Evolutionary conservation across 176 grass and related monocot species (phyloP), one percentile per base, ranked within the genome.

Genomic region (Saccharum spontaneum): DNA sequence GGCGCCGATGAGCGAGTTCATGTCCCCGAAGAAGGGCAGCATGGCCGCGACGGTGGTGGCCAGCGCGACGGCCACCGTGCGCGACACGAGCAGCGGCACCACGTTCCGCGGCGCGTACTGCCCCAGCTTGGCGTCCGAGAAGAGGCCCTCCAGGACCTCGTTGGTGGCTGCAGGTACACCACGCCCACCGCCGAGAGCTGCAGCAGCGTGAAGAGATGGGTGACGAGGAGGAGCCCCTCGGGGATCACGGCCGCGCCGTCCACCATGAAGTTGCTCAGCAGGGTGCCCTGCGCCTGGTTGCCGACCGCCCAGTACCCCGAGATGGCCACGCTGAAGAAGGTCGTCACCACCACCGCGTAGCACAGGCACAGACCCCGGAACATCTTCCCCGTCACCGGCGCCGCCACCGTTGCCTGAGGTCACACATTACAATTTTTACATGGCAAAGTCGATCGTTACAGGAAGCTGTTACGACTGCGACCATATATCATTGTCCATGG

Each of bases 271-370:
- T 99, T 94, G 80, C 79, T 86, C 13, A 90, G 82, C 12, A 99
- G 55, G 22, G 68, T 79, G 60, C 97, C 86, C 37, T 90, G 81
- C 45, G 97, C 66, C 63, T 77, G 38, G 76, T 96, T 96, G 69
- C 94, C 94, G 2, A 99, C 95, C 23, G 94, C 97, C 93, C 97
- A 99, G 84, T 99, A 99, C 62, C 97, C 97, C 0, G 97, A 92
- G 50, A 95, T 89, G n/a, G 91, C 87, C 73, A 99, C 93, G 67
- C 90, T 96, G 83, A 99, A 92, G 97, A 99, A 99, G 10, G 97
- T 94, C 7, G 78, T 83, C 10, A 96, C 65, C 44, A 96, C 97
- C 54, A 94, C 87, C 0, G 78, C 34, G 65, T 99, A 99, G 89
- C 97, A 94, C 44, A 96, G 88, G 57, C 82, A 88, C 60, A 99